These are phyloP conservation scores for Arthrobotrys megalospora DNA, from an alignment of 2,329 filamentous ascomycete genomes.

Conservation along the genomic window DNA sequence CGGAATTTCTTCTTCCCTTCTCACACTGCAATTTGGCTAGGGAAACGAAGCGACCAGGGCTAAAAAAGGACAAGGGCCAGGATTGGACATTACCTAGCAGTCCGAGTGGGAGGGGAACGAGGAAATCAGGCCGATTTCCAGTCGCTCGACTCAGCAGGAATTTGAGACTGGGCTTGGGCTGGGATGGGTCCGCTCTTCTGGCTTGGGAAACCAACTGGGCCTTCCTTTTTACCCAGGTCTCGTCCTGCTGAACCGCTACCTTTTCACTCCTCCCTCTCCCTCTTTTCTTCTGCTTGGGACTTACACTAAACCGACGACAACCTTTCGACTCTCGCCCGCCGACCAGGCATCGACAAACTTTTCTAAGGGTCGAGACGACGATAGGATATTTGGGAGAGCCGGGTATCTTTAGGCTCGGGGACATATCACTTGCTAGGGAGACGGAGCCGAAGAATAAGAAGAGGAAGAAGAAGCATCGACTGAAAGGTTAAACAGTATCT, in stretches of 20 bases:
- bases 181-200: constrained; percentile 49
- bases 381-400: constrained; percentile 45
- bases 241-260: constrained; percentile 36
- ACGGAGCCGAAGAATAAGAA: not conserved
- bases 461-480: constrained; percentile 6
- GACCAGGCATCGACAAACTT: constrained; percentile 36
- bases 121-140: constrained; percentile 44
- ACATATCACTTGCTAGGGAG: constrained; percentile 35
- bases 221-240: constrained; percentile 51
- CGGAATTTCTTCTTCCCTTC: constrained; percentile 24
- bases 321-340: constrained; percentile 51
- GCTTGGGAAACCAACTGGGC: constrained; percentile 48
- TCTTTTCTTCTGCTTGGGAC: constrained; percentile 28
- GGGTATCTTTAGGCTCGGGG: constrained; percentile 39
- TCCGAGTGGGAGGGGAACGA: constrained; percentile 40
- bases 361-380: constrained; percentile 54
- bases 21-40: constrained; percentile 27
- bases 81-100: constrained; percentile 42
- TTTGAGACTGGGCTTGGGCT: constrained; percentile 50
- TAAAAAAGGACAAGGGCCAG: constrained; percentile 40
- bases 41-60: constrained; percentile 34
- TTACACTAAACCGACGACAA: constrained; percentile 41
- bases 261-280: constrained; percentile 19
- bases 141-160: constrained; percentile 35
- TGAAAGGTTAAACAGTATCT: constrained; percentile 58